These are phyloP conservation scores for Arthrobotrys conoides DNA, from an alignment of 2,329 filamentous ascomycete genomes.

Conservation along the genomic window DNA sequence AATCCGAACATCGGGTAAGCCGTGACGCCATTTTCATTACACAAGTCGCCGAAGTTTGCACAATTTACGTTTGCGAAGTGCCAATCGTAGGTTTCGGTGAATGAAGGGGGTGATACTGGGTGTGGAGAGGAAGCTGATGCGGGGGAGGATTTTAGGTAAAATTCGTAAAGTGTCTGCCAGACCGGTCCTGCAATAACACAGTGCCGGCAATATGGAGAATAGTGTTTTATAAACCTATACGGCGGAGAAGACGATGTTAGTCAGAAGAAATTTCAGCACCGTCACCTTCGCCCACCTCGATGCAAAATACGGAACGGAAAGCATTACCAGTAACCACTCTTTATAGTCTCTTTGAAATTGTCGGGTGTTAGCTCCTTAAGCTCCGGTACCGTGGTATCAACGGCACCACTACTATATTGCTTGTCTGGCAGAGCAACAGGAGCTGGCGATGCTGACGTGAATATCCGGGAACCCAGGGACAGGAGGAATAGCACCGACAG, in stretches of 20 bases:
- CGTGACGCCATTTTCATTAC: constrained; percentile 76
- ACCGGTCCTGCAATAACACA: constrained; percentile 84
- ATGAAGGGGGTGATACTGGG: constrained; percentile 73
- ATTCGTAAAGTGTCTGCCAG: constrained; percentile 95
- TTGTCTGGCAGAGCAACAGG: constrained; percentile 29
- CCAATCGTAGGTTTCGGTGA: constrained; percentile 88
- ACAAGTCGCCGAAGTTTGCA: constrained; percentile 83
- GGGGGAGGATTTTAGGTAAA: constrained; percentile 88
- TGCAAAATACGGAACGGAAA: constrained; percentile 9
- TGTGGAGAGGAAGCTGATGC: constrained; percentile 71
- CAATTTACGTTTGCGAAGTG: constrained; percentile 90
- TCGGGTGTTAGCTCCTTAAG: constrained; percentile 55
- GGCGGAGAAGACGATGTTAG: constrained; percentile 58
- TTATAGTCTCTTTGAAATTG: constrained; percentile 68
- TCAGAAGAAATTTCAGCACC: neutral
- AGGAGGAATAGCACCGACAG: constrained; percentile 54
- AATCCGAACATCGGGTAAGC: constrained; percentile 84
- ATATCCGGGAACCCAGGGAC: constrained; percentile 34
- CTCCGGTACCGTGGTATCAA: constrained; percentile 28
- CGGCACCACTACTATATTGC: constrained; percentile 13
- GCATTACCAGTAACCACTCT: constrained; percentile 71
- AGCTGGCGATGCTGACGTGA: constrained; percentile 51
- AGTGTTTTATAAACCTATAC: constrained; percentile 73
- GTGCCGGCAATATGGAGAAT: constrained; percentile 75
- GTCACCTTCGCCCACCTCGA: constrained; percentile 12